Evolutionary conservation across 1,284 basidiomycete genomes (phyloP).

Genomic region (Paramarasmius palmivorus): DNA sequence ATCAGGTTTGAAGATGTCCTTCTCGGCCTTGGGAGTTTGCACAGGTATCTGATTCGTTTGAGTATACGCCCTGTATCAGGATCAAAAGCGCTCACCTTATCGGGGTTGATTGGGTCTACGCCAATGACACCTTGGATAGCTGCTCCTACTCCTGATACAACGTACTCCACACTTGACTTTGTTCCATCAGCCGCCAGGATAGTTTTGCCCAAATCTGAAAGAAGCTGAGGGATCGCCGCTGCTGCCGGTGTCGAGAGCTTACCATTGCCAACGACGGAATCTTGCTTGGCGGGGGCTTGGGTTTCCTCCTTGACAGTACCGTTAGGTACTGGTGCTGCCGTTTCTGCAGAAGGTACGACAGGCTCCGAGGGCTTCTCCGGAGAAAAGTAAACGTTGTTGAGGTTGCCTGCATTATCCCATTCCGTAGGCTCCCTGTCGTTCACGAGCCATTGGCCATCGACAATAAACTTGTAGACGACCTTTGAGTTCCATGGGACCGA

Average conservation of each 20-base stretch:
- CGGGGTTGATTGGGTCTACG: constrained; percentile 38
- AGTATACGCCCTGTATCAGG: neutral
- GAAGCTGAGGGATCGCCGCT: constrained; percentile 26
- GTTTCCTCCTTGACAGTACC: constrained; percentile 16
- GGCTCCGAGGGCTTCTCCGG: constrained; percentile 47
- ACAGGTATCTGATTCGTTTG: constrained; percentile 28
- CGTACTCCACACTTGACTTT: constrained; percentile 34
- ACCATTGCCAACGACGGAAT: constrained; percentile 6
- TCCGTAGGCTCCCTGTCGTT: constrained; percentile 61
- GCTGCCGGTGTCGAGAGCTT: constrained; percentile 8
- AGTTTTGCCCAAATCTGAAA: constrained; percentile 36
- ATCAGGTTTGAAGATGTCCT: neutral
- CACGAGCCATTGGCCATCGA: constrained; percentile 71
- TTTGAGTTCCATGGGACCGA: constrained; percentile 65
- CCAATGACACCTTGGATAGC: constrained; percentile 35
- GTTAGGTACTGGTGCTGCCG: neutral
- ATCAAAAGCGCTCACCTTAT: constrained; percentile 28
- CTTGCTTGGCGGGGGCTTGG: constrained; percentile 10
- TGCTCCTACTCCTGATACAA: constrained; percentile 38
- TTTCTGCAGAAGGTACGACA: neutral
- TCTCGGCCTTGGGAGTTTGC: constrained; percentile 27
- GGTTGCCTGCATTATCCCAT: constrained; percentile 59
- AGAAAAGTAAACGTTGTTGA: constrained; percentile 73
- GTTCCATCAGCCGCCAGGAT: constrained; percentile 39
- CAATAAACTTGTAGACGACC: constrained; percentile 76